These are phyloP conservation scores for Aspergillus aculeatus DNA, from an alignment of 2,329 filamentous ascomycete genomes.

Conservation along the genomic window DNA sequence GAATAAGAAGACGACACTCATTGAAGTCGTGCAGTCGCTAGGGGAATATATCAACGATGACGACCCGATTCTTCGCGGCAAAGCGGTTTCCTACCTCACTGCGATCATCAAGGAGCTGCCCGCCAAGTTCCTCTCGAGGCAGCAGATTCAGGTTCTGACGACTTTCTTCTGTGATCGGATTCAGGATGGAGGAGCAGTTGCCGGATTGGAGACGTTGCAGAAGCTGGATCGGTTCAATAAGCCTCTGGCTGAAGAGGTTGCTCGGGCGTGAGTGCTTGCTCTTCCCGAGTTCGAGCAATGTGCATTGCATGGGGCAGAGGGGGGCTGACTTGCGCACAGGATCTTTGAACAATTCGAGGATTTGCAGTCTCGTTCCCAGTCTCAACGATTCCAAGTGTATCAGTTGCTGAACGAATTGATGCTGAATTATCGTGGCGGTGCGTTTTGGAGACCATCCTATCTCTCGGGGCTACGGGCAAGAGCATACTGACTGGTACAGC, in stretches of 20 bases:
- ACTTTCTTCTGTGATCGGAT: conserved; percentile 66
- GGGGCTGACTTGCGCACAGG: conserved; percentile 31
- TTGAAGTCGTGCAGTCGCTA: conserved; percentile 62
- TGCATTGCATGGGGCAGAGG: conserved; percentile 1
- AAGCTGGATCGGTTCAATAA: conserved; percentile 60
- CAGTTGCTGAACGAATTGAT: conserved; percentile 62
- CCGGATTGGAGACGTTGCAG: conserved; percentile 60
- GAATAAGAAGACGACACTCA: conserved; percentile 58
- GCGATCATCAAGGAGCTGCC: conserved; percentile 50
- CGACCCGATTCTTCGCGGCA: conserved; percentile 59
- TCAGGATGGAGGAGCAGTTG: conserved; percentile 61
- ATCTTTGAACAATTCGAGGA: conserved; percentile 55
- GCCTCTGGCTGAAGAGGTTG: conserved; percentile 54
- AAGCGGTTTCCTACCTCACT: conserved; percentile 51
- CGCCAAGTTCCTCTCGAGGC: conserved; percentile 56
- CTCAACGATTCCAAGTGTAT: conserved; percentile 64
- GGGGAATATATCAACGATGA: conserved; percentile 68
- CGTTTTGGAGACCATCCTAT: neutral
- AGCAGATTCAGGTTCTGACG: conserved; percentile 62
- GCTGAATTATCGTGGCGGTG: conserved; percentile 59
- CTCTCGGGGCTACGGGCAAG: neutral
- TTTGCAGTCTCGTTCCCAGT: conserved; percentile 60
- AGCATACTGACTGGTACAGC: conserved; percentile 34
- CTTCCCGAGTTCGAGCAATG: neutral
- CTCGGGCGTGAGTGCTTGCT: conserved; percentile 49